Percentiles rank a stretch among this genome's conserved stretches.
phyloP scores from a whole-genome alignment of 345 rosid genomes.

The Iberis pinnata region DNA sequence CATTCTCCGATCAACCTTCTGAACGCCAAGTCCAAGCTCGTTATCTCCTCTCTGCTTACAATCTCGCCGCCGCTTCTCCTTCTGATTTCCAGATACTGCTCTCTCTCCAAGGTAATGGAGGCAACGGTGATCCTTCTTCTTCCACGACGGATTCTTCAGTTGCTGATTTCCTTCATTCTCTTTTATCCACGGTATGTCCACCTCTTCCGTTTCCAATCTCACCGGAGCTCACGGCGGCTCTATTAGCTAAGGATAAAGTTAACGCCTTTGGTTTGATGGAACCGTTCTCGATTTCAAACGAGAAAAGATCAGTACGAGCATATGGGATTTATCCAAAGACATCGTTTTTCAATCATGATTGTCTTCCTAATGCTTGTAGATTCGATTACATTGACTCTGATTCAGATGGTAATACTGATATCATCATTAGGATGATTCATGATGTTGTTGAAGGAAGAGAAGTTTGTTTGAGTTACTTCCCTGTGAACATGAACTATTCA shows the following conservation, averaged over 20 bases:
- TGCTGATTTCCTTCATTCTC: slow-evolving; percentile 49
- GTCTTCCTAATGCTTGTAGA: slow-evolving; percentile 96
- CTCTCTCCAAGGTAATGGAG: slow-evolving; percentile 53
- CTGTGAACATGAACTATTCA: slow-evolving; percentile 59
- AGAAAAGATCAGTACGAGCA: slow-evolving; percentile 60
- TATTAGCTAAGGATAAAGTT: slow-evolving; percentile 60
- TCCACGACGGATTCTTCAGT: slow-evolving; percentile 25
- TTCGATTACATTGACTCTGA: slow-evolving; percentile 67
- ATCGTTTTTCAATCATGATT: slow-evolving; percentile 77
- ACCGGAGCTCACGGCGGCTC: slow-evolving; percentile 44
- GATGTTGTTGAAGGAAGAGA: slow-evolving; percentile 79
- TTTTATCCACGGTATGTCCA: slow-evolving; percentile 46
- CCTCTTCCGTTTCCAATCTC: slow-evolving; percentile 36
- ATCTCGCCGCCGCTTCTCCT: slow-evolving; percentile 55
- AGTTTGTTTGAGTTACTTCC: slow-evolving; percentile 86
- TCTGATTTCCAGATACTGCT: slow-evolving; percentile 46
- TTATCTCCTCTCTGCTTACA: slow-evolving; percentile 60
- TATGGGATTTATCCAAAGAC: slow-evolving; percentile 74
- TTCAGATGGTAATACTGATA: slow-evolving; percentile 43
- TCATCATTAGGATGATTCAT: slow-evolving; percentile 71
- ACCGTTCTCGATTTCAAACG: slow-evolving; percentile 35
- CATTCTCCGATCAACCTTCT: slow-evolving; percentile 31
- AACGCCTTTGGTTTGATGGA: slow-evolving; percentile 88
- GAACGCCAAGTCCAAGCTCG: slow-evolving; percentile 70
- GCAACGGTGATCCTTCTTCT: slow-evolving; percentile 16